Evolutionary conservation across 306 rosid species (phyloP).

Genomic region (Vigna radiata): DNA sequence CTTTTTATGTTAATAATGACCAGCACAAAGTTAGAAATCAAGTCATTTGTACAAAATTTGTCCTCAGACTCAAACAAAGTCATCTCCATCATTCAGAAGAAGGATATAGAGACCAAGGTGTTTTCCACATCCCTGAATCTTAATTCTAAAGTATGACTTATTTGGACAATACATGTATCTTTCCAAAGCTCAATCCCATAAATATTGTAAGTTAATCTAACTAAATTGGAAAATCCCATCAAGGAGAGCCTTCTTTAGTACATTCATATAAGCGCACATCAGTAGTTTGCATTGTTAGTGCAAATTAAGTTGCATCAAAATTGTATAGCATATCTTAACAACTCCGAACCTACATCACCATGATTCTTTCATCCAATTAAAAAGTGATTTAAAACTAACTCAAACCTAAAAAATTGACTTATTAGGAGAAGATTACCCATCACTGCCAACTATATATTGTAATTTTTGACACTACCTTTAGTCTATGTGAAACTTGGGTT

Average conservation of each 20-base stretch:
- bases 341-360: conserved; percentile 12
- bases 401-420: no score
- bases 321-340: conserved; percentile 6
- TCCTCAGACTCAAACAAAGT: neutral
- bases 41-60: neutral
- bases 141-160: neutral
- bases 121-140: neutral
- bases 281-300: neutral
- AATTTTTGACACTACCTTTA: no score
- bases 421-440: no score
- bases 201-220: neutral
- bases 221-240: neutral
- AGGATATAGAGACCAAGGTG: neutral
- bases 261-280: neutral
- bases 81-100: conserved; percentile 6
- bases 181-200: conserved; percentile 14
- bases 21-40: conserved; percentile 20
- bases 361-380: neutral
- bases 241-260: conserved; percentile 8
- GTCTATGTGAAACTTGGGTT: no score
- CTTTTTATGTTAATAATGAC: neutral
- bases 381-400: no score
- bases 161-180: neutral
- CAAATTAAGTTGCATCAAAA: conserved; percentile 23
- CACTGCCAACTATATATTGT: no score